Conservation (phyloP, 345 rosid genomes). For the Clarkia xantiana region DNA sequence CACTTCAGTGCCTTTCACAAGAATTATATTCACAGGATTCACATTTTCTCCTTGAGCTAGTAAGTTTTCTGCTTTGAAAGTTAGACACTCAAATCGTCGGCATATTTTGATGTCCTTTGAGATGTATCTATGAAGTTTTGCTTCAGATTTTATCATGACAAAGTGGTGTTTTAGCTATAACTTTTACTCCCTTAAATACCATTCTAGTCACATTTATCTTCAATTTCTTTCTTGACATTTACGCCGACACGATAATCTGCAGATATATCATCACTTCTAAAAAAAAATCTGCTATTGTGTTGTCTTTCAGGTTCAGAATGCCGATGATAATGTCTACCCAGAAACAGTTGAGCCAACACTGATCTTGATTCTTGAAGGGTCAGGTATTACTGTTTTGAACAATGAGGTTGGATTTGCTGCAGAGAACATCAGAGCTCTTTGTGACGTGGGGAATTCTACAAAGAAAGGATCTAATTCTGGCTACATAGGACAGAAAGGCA, state of each 20-base stretch:
- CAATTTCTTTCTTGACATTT: no score
- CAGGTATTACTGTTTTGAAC: slow-evolving; percentile 59
- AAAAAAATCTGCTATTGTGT: background rate
- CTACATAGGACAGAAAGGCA: slow-evolving; percentile 95
- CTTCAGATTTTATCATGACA: no score
- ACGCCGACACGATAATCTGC: no score
- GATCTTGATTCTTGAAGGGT: slow-evolving; percentile 65
- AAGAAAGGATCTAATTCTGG: slow-evolving; percentile 71
- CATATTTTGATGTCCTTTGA: no score
- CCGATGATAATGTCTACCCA: slow-evolving; percentile 83
- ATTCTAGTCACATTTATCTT: no score
- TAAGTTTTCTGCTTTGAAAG: slow-evolving; percentile 17
- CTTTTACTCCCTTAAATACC: no score
- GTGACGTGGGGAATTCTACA: slow-evolving; percentile 96
- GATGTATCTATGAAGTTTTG: no score
- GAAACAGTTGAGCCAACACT: slow-evolving; percentile 66
- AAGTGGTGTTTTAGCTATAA: no score
- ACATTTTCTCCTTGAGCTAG: slow-evolving; percentile 97
- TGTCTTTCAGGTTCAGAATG: slow-evolving; percentile 85
- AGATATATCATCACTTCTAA: no score
- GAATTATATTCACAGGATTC: slow-evolving; percentile 97
- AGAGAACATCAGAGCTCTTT: slow-evolving; percentile 77
- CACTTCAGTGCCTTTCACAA: slow-evolving; percentile 94
- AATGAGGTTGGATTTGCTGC: slow-evolving; percentile 83
- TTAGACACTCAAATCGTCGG: no score